Evolutionary conservation across 73 alveolate genomes (phyloP).

Genomic region (Paramecium primaurelia): DNA sequence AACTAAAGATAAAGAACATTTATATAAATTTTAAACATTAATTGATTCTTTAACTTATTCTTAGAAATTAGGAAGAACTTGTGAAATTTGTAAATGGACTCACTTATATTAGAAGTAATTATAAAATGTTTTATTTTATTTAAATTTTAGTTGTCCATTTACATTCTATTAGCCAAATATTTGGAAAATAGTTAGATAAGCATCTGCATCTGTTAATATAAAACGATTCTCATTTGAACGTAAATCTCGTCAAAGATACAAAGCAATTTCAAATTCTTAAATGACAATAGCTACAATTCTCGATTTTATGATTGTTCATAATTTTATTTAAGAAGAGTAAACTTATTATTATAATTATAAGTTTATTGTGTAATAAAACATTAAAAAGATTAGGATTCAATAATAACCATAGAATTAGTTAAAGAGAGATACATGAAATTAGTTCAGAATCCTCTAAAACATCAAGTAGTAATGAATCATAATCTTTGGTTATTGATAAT

Average conservation of each 20-base stretch:
- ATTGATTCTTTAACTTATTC: not conserved
- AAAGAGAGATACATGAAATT: not conserved
- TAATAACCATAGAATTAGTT: not conserved
- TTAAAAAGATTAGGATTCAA: not conserved
- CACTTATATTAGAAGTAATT: constrained; percentile 15
- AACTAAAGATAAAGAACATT: not conserved
- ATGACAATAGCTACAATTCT: not conserved
- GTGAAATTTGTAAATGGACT: constrained; percentile 39
- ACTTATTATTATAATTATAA: not conserved
- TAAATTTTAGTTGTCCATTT: constrained; percentile 43
- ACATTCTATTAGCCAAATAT: constrained; percentile 8
- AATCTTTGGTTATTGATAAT: not conserved
- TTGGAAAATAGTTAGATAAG: not conserved
- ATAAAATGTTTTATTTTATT: not conserved
- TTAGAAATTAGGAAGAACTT: not conserved
- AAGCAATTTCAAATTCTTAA: not conserved
- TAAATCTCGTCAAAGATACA: not conserved
- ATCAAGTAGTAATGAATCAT: not conserved
- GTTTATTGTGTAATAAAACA: not conserved
- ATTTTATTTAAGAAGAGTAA: not conserved
- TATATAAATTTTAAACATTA: not conserved
- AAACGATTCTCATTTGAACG: not conserved
- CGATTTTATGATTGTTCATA: not conserved
- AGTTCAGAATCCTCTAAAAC: not conserved
- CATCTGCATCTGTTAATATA: not conserved